phyloP scores from a whole-genome alignment of 2,329 filamentous ascomycete species.

The Grosmannia clavigera region DNA sequence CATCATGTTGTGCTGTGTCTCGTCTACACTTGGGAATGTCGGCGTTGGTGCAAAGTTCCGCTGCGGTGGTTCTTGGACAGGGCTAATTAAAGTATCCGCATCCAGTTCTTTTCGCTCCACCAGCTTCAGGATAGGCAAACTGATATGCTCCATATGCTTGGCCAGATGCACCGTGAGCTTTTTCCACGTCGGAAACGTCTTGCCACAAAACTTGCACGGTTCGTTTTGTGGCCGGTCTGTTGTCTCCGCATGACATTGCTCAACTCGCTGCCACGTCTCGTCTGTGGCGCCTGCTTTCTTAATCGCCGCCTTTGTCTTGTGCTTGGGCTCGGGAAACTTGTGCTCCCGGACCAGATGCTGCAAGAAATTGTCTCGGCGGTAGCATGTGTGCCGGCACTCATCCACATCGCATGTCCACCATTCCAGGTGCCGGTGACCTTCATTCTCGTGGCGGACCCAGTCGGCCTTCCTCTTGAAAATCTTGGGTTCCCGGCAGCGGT shows the following conservation, averaged over 20 bases:
- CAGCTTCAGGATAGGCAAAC: slow-evolving; percentile 61
- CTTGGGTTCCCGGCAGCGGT: slow-evolving; percentile 69
- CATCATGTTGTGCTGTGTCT: slow-evolving; percentile 3
- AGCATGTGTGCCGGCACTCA: slow-evolving; percentile 73
- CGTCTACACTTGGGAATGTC: not conserved
- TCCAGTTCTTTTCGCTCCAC: slow-evolving; percentile 36
- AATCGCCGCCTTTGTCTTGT: slow-evolving; percentile 62
- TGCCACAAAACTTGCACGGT: slow-evolving; percentile 78
- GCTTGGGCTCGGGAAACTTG: slow-evolving; percentile 70
- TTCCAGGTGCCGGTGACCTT: slow-evolving; percentile 77
- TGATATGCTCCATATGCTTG: slow-evolving; percentile 89
- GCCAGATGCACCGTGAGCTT: slow-evolving; percentile 87
- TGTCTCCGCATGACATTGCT: slow-evolving; percentile 64
- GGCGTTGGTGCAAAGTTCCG: slow-evolving; percentile 19
- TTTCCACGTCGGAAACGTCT: slow-evolving; percentile 74
- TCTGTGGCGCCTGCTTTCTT: slow-evolving; percentile 47
- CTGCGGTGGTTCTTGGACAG: slow-evolving; percentile 44
- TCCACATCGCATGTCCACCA: slow-evolving; percentile 80
- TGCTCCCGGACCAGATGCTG: slow-evolving; percentile 88
- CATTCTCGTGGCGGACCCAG: slow-evolving; percentile 90
- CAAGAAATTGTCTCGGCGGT: slow-evolving; percentile 81
- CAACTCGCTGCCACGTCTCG: slow-evolving; percentile 64
- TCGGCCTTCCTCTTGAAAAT: slow-evolving; percentile 93
- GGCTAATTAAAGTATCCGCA: slow-evolving; percentile 54
- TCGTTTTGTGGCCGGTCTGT: slow-evolving; percentile 55